A percentile compares a stretch with the other conserved stretches of the same genome.
These are phyloP conservation scores for Phytophthora pluvialis DNA, from an alignment of 352 stramenopile genomes.

Conservation along the genomic window DNA sequence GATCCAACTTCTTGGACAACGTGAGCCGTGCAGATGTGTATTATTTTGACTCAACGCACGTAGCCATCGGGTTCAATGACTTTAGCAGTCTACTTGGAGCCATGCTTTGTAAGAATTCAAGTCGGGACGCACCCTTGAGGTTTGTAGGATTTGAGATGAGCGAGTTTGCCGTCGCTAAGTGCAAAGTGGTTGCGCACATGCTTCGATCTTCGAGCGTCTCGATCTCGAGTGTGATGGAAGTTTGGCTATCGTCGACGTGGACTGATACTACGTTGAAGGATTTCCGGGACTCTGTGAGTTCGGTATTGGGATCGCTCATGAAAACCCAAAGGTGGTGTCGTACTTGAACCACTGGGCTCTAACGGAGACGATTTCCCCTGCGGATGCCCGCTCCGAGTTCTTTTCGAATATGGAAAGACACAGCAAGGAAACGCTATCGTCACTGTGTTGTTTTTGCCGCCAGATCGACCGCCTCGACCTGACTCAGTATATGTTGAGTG, in stretches of 20 bases:
- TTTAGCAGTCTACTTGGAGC: slow-evolving; percentile 27
- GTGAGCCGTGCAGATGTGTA: slow-evolving; percentile 20
- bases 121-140: slow-evolving; percentile 2
- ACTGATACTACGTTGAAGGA: slow-evolving; percentile 20
- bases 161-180: slow-evolving; percentile 36
- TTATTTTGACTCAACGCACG: slow-evolving; percentile 32
- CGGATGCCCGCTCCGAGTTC: slow-evolving; percentile 22
- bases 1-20: slow-evolving; percentile 27
- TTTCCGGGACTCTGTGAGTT: slow-evolving; percentile 19
- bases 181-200: slow-evolving; percentile 37
- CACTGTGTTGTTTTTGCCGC: slow-evolving; percentile 18
- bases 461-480: slow-evolving; percentile 26
- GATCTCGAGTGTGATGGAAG: slow-evolving; percentile 34
- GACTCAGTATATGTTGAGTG: slow-evolving; percentile 34
- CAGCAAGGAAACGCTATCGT: neutral
- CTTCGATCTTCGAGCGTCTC: slow-evolving; percentile 11
- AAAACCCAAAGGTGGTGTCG: slow-evolving; percentile 27
- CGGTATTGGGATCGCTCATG: slow-evolving; percentile 13
- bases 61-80: slow-evolving; percentile 35
- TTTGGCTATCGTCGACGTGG: slow-evolving; percentile 40
- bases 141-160: slow-evolving; percentile 41
- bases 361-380: slow-evolving; percentile 18
- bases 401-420: slow-evolving; percentile 18
- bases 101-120: slow-evolving; percentile 10
- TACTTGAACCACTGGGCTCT: slow-evolving; percentile 32